Evolutionary conservation across 441 rosid genomes (phyloP).

Genomic region (Eruca vesicaria): DNA sequence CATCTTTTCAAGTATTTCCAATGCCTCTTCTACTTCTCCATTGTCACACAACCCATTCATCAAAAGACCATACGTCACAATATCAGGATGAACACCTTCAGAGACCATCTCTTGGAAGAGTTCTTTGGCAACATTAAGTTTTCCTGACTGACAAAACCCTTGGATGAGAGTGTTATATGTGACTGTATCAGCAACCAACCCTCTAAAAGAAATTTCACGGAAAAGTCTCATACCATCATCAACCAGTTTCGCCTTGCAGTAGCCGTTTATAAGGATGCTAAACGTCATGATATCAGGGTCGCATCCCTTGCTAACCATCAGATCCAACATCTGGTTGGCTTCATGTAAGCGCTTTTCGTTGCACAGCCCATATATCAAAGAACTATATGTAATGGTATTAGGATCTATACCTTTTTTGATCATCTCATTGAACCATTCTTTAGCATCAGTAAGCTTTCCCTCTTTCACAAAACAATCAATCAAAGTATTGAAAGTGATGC

Average conservation of each 20-base stretch:
- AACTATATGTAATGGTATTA: background rate
- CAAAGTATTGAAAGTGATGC: background rate
- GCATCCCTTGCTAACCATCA: background rate
- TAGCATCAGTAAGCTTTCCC: background rate
- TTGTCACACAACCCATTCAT: background rate
- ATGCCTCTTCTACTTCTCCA: background rate
- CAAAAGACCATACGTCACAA: background rate
- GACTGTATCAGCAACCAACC: background rate
- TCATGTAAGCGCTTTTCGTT: background rate
- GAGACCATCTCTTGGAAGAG: background rate
- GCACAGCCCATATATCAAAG: background rate
- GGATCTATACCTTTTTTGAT: background rate
- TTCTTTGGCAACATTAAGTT: background rate
- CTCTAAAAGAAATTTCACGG: background rate
- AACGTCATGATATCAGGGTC: background rate
- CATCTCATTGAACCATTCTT: background rate
- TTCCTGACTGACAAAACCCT: background rate
- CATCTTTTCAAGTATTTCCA: background rate
- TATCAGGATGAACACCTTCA: background rate
- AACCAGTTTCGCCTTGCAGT: background rate
- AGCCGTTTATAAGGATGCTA: background rate
- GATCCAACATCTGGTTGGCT: background rate
- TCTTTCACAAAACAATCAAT: background rate
- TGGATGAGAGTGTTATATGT: background rate
- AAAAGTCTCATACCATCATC: background rate